These are phyloP conservation scores for Gossypium ekmanianum DNA, from an alignment of 345 rosid species.

Conservation along the genomic window DNA sequence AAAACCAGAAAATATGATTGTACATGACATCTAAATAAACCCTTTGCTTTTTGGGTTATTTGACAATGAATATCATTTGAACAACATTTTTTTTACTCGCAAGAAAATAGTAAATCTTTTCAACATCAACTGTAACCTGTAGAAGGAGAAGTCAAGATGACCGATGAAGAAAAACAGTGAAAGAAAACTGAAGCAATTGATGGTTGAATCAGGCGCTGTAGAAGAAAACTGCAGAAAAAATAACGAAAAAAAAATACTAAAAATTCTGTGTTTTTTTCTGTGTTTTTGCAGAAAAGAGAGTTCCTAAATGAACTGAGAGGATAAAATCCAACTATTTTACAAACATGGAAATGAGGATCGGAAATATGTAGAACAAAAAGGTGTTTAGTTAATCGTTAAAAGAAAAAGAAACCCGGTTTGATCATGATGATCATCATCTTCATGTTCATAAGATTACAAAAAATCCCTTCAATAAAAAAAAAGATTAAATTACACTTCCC, in stretches of 20 bases:
- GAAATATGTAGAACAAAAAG: not conserved
- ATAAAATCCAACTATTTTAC: constrained; percentile 15
- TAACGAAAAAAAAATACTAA: too few species aligned
- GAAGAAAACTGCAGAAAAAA: too few species aligned
- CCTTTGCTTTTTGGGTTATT: not conserved
- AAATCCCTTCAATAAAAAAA: not conserved
- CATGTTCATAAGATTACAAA: constrained; percentile 4
- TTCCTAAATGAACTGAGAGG: constrained; percentile 7
- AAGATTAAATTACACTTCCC: constrained; percentile 19
- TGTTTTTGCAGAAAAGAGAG: constrained; percentile 1
- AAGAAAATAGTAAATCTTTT: not conserved
- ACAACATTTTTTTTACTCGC: not conserved
- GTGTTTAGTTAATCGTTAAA: not conserved
- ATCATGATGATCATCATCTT: not conserved
- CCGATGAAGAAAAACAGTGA: constrained; percentile 1
- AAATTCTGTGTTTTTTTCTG: too few species aligned
- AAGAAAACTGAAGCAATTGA: constrained; percentile 21
- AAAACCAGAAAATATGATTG: constrained; percentile 17
- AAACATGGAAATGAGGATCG: constrained; percentile 7
- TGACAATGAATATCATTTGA: not conserved
- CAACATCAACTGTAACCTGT: not conserved
- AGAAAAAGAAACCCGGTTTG: constrained; percentile 1
- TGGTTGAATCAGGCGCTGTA: constrained; percentile 20
- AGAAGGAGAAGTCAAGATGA: constrained; percentile 4
- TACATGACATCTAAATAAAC: constrained; percentile 32